Percentiles rank a stretch among this genome's conserved stretches.
Evolutionary conservation across 805 yeast genomes (phyloP).

Genomic region (Candida schatavii): DNA sequence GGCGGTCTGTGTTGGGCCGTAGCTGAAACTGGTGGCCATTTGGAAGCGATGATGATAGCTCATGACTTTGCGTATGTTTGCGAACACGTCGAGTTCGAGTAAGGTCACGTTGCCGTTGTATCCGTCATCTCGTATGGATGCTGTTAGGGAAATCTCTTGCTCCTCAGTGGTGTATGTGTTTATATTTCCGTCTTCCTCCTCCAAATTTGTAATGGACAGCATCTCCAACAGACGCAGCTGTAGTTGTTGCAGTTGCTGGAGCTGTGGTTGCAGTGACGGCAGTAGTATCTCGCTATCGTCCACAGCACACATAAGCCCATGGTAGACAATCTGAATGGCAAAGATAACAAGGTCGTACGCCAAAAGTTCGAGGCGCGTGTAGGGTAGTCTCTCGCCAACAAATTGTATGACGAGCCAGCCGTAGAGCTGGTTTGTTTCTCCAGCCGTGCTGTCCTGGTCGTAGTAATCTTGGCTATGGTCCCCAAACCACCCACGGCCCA

Average conservation of each 20-base stretch:
- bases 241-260: no score
- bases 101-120: constrained; percentile 37
- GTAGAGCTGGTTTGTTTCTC: constrained; percentile 15
- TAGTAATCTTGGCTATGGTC: neutral
- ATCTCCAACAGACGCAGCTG: constrained; percentile 1
- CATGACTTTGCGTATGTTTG: constrained; percentile 12
- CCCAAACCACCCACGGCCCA: neutral
- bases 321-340: constrained; percentile 28
- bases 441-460: neutral
- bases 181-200: no score
- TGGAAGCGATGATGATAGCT: constrained; percentile 9
- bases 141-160: constrained; percentile 6
- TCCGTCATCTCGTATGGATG: constrained; percentile 28
- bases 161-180: neutral
- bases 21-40: constrained; percentile 2
- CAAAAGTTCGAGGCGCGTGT: constrained; percentile 22
- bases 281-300: constrained; percentile 30
- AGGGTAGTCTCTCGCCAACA: constrained; percentile 37
- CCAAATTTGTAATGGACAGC: no score
- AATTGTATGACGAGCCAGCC: constrained; percentile 37
- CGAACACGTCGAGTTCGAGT: constrained; percentile 23
- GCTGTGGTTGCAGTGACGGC: neutral
- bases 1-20: no score
- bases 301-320: constrained; percentile 29
- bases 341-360: constrained; percentile 24